Conservation (phyloP, 1,139 yeast genomes). For the Candida sp. region DNA sequence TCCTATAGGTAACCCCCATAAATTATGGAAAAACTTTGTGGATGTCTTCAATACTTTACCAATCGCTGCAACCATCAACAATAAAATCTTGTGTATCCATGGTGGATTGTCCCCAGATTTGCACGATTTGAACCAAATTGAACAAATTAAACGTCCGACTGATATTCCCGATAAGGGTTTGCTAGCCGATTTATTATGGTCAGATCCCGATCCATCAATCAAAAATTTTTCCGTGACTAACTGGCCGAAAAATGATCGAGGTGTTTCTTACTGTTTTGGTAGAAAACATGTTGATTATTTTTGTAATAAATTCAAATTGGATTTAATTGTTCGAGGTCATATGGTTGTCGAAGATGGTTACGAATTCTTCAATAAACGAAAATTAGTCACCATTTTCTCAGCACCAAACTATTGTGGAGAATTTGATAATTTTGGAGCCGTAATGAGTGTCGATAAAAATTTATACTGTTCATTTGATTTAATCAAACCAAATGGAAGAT, state of each 20-base stretch:
- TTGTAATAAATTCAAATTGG: slow-evolving; percentile 68
- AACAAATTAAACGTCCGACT: slow-evolving; percentile 73
- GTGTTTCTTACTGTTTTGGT: slow-evolving; percentile 82
- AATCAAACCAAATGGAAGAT: slow-evolving; percentile 50
- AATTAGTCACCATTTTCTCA: slow-evolving; percentile 77
- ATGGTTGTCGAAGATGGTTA: slow-evolving; percentile 96
- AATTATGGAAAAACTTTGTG: slow-evolving; percentile 71
- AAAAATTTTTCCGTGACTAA: slow-evolving; percentile 38
- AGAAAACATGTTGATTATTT: slow-evolving; percentile 70
- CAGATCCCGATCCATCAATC: slow-evolving; percentile 74
- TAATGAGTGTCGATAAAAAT: slow-evolving; percentile 76
- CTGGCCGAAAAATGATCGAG: slow-evolving; percentile 86
- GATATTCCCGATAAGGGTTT: slow-evolving; percentile 85
- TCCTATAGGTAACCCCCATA: slow-evolving; percentile 41
- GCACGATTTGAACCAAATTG: slow-evolving; percentile 62
- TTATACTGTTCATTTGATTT: slow-evolving; percentile 82
- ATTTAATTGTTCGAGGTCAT: slow-evolving; percentile 80
- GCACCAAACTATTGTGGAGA: slow-evolving; percentile 95
- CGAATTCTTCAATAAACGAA: slow-evolving; percentile 76
- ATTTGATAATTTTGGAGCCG: slow-evolving; percentile 88
- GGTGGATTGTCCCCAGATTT: slow-evolving; percentile 86
- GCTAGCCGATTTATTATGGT: slow-evolving; percentile 81
- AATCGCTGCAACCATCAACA: slow-evolving; percentile 82
- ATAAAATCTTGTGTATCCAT: slow-evolving; percentile 83
- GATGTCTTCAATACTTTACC: slow-evolving; percentile 87